phyloP scores from a whole-genome alignment of 2,329 filamentous ascomycete genomes.

The Exutisphaerella laricina region DNA sequence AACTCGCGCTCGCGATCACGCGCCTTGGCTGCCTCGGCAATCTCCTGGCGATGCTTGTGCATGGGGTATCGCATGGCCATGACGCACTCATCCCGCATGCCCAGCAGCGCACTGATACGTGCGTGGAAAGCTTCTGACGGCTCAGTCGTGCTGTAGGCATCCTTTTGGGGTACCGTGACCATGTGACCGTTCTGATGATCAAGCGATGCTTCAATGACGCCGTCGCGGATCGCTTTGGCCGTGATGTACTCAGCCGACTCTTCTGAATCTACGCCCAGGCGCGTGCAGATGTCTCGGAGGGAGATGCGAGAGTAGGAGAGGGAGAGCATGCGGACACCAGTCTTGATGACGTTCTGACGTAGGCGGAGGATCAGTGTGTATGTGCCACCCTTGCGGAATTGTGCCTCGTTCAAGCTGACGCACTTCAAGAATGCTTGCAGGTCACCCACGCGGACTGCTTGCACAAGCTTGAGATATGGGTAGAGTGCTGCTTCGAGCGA shows the following conservation, averaged over 20 bases:
- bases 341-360: slow-evolving; percentile 98
- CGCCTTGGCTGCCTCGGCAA: slow-evolving; percentile 98
- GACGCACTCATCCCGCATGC: slow-evolving; percentile 93
- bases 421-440: slow-evolving; percentile 86
- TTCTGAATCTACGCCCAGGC: slow-evolving; percentile 86
- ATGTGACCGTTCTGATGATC: slow-evolving; percentile 95
- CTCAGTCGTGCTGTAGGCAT: slow-evolving; percentile 93
- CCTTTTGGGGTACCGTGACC: slow-evolving; percentile 95
- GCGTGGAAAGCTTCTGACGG: slow-evolving; percentile 97
- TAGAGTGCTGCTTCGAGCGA: slow-evolving; percentile 80
- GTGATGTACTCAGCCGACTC: slow-evolving; percentile 99
- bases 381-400: slow-evolving; percentile 88
- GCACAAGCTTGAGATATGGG: slow-evolving; percentile 89
- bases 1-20: slow-evolving; percentile 92
- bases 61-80: slow-evolving; percentile 99
- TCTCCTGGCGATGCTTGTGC: slow-evolving; percentile 95
- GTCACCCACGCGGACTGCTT: slow-evolving; percentile 94
- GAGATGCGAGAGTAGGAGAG: slow-evolving; percentile 97
- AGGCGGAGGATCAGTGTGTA: slow-evolving; percentile 93
- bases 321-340: slow-evolving; percentile 98
- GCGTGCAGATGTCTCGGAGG: slow-evolving; percentile 92
- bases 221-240: slow-evolving; percentile 94
- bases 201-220: slow-evolving; percentile 90
- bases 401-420: slow-evolving; percentile 72
- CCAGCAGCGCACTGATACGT: slow-evolving; percentile 84